Evolutionary conservation across 2,329 filamentous ascomycete species (phyloP).

Genomic region (Diplodia scrobiculata): DNA sequence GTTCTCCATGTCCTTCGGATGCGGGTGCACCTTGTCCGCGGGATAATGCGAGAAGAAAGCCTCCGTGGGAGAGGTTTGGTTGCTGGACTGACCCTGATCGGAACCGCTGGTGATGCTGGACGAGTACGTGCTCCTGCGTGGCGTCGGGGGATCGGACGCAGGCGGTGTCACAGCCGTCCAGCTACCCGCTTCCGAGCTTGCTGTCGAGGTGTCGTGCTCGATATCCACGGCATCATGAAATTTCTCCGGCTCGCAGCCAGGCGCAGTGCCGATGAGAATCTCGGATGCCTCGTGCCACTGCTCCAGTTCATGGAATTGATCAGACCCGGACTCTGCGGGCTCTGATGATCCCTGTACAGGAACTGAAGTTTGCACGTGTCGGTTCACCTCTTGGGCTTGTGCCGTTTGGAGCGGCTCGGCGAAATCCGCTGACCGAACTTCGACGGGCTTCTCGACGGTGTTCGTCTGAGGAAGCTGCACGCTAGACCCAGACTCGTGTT

Average conservation of each 20-base stretch:
- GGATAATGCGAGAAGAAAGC: constrained; percentile 9
- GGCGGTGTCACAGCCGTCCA: constrained; percentile 25
- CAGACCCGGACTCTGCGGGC: not conserved
- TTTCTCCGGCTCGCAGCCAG: not conserved
- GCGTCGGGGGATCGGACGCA: constrained; percentile 19
- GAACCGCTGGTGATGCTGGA: constrained; percentile 24
- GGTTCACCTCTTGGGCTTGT: not conserved
- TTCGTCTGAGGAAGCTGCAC: not conserved
- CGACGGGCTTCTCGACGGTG: not conserved
- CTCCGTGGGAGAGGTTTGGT: constrained; percentile 6
- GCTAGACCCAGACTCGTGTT: constrained; percentile 9
- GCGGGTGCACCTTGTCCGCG: constrained; percentile 38
- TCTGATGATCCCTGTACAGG: not conserved
- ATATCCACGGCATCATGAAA: constrained; percentile 18
- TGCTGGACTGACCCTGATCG: constrained; percentile 29
- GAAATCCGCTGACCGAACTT: not conserved
- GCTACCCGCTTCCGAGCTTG: constrained; percentile 19
- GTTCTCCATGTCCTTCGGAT: constrained; percentile 41
- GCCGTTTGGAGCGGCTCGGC: not conserved
- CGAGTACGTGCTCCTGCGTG: constrained; percentile 16
- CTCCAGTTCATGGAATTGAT: constrained; percentile 10
- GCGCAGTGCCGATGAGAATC: not conserved
- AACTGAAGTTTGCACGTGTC: not conserved
- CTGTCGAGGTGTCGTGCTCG: not conserved
- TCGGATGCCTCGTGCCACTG: constrained; percentile 26